A percentile compares a stretch with the other conserved stretches of the same genome.
Conservation (phyloP, 139 green algal genomes). For the Micractinium sp. region DNA sequence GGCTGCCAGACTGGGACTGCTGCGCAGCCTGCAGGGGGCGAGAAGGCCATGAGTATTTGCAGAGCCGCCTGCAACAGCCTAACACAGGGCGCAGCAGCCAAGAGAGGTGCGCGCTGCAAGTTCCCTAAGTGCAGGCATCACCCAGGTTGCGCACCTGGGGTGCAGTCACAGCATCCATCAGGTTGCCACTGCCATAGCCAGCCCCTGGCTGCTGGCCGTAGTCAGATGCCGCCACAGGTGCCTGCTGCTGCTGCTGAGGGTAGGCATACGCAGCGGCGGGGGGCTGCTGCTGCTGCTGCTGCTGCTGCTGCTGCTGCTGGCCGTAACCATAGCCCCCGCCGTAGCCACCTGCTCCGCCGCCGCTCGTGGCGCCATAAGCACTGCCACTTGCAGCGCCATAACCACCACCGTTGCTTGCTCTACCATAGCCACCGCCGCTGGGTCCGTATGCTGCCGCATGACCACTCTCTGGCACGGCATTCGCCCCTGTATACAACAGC, state of each 20-base stretch:
- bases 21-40: not conserved
- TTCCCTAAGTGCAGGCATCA: not conserved
- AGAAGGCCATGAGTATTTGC: not conserved
- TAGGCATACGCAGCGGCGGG: not conserved
- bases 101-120: not conserved
- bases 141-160: not conserved
- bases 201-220: slow-evolving; percentile 4
- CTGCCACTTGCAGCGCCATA: not conserved
- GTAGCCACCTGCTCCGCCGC: not conserved
- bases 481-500: not conserved
- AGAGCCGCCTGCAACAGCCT: not conserved
- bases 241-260: slow-evolving; percentile 12
- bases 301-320: slow-evolving; percentile 32
- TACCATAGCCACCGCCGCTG: not conserved
- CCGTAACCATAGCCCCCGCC: slow-evolving; percentile 11
- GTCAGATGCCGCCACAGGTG: not conserved
- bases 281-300: slow-evolving; percentile 33
- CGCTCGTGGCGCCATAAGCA: not conserved
- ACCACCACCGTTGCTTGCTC: not conserved
- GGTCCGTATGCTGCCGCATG: not conserved
- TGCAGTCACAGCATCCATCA: slow-evolving; percentile 39
- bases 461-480: not conserved
- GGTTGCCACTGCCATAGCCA: slow-evolving; percentile 3
- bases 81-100: not conserved
- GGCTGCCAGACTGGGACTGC: not conserved